phyloP scores from a whole-genome alignment of 2,329 filamentous ascomycete species.

The Trichoderma sp. region DNA sequence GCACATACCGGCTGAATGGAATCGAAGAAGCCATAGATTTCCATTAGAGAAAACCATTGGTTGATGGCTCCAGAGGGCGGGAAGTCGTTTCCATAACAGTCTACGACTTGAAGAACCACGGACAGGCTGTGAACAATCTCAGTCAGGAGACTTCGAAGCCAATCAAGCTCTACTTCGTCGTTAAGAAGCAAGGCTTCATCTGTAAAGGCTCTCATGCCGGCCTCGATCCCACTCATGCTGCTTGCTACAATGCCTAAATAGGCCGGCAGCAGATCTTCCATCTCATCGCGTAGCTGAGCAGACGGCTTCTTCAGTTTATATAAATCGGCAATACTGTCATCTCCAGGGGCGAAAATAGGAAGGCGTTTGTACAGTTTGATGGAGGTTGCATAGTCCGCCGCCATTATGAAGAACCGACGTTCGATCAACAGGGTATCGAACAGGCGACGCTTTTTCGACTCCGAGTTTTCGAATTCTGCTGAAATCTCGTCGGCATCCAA shows the following conservation, averaged over 20 bases:
- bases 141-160: conserved; percentile 63
- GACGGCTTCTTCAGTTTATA: conserved; percentile 37
- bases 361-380: conserved; percentile 47
- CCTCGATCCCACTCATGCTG: conserved; percentile 53
- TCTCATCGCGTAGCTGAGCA: conserved; percentile 38
- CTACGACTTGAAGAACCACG: conserved; percentile 71
- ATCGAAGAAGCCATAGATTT: conserved; percentile 69
- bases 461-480: conserved; percentile 62
- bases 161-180: conserved; percentile 59
- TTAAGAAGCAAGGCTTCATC: conserved; percentile 51
- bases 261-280: conserved; percentile 49
- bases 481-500: conserved; percentile 58
- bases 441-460: conserved; percentile 66
- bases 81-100: conserved; percentile 57
- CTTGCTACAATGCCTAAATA: conserved; percentile 51
- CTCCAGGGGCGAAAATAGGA: conserved; percentile 38
- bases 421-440: conserved; percentile 72
- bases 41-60: conserved; percentile 76
- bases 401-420: conserved; percentile 66
- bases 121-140: conserved; percentile 76
- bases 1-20: conserved; percentile 49
- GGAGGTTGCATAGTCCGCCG: conserved; percentile 57
- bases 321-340: conserved; percentile 34
- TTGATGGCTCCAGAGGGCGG: conserved; percentile 60
- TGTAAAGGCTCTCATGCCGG: conserved; percentile 53